Conservation (phyloP, 2,329 filamentous ascomycete species). For the Thermoascus crustaceus region DNA sequence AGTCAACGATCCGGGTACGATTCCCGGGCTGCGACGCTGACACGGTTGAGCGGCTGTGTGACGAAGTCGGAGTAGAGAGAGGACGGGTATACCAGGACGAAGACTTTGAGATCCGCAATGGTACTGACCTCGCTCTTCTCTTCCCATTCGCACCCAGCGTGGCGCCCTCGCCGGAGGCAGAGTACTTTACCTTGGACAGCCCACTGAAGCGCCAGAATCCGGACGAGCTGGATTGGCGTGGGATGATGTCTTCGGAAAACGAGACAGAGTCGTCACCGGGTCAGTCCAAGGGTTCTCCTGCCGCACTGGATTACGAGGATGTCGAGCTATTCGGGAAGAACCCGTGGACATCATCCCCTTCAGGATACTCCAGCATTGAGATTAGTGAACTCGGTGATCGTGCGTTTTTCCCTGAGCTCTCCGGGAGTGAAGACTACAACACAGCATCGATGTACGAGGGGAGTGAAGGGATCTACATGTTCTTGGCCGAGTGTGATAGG, state of each 20-base stretch:
- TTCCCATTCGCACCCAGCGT: constrained; percentile 76
- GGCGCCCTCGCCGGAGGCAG: constrained; percentile 35
- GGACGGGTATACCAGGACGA: constrained; percentile 73
- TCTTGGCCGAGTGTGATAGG: constrained; percentile 56
- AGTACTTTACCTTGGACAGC: constrained; percentile 37
- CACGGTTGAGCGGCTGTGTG: constrained; percentile 73
- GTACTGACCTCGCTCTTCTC: constrained; percentile 64
- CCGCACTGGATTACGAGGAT: constrained; percentile 33
- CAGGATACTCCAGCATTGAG: constrained; percentile 51
- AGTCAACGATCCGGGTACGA: constrained; percentile 64
- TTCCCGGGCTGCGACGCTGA: constrained; percentile 85
- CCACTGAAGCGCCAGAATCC: constrained; percentile 22
- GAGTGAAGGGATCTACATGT: constrained; percentile 57
- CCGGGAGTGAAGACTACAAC: constrained; percentile 26
- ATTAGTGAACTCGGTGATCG: constrained; percentile 43
- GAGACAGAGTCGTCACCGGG: constrained; percentile 16
- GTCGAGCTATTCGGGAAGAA: constrained; percentile 40
- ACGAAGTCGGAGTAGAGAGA: constrained; percentile 75
- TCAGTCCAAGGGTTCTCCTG: constrained; percentile 17
- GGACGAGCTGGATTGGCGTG: constrained; percentile 47
- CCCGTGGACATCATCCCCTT: constrained; percentile 47
- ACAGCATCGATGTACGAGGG: constrained; percentile 50
- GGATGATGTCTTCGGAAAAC: constrained; percentile 45
- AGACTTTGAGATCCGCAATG: constrained; percentile 60
- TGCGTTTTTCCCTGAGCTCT: constrained; percentile 31